Percentiles rank a stretch among this genome's conserved stretches.
These are phyloP conservation scores for Conringia planisiliqua DNA, from an alignment of 345 rosid genomes.

Conservation along the genomic window DNA sequence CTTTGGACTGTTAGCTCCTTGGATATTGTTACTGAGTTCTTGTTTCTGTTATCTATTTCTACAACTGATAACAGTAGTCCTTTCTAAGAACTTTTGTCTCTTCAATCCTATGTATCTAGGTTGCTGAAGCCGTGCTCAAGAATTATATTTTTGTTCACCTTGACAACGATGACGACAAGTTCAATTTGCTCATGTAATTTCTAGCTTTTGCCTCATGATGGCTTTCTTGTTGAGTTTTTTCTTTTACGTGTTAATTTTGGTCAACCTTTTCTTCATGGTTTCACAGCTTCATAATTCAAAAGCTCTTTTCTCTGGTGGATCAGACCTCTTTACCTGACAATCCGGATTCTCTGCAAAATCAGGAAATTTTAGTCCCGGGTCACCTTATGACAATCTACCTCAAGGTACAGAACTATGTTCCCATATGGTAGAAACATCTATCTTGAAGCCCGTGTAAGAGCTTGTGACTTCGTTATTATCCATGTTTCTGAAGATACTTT, in stretches of 20 bases:
- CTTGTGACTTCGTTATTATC: background rate
- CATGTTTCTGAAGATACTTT: constrained; percentile 21
- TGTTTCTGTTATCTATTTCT: background rate
- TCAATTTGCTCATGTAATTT: constrained; percentile 82
- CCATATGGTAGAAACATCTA: constrained; percentile 8
- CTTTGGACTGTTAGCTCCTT: background rate
- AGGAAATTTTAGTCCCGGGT: constrained; percentile 92
- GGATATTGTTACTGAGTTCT: background rate
- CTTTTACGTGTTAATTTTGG: background rate
- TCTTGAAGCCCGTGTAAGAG: background rate
- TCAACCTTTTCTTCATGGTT: constrained; percentile 27
- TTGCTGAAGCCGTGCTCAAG: constrained; percentile 68
- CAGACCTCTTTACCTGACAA: constrained; percentile 86
- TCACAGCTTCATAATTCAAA: constrained; percentile 87
- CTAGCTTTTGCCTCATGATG: constrained; percentile 1
- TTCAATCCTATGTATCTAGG: constrained; percentile 42
- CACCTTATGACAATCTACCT: constrained; percentile 83
- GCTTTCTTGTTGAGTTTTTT: constrained; percentile 1
- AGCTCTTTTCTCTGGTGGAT: constrained; percentile 91
- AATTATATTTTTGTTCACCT: constrained; percentile 82
- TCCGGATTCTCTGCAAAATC: constrained; percentile 94
- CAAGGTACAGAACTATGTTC: constrained; percentile 50
- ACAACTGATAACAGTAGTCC: constrained; percentile 6
- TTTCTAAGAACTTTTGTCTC: background rate
- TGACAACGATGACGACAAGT: constrained; percentile 76